Base-by-base conservation (phyloP, 495 filamentous ascomycete genomes). In the Elasticomyces elasticus region DNA sequence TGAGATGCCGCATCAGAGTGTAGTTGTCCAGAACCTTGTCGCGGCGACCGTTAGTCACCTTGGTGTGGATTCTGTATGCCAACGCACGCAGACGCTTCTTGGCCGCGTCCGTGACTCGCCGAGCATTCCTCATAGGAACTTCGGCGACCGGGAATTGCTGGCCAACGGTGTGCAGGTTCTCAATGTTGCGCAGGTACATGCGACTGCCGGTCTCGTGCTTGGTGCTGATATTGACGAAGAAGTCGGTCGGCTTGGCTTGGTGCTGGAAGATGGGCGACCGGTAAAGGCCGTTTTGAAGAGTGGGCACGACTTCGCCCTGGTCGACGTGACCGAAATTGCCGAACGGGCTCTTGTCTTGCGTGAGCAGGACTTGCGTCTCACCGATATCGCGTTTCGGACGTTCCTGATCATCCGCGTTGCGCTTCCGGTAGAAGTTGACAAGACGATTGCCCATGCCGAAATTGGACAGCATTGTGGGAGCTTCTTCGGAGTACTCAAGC, bases 11-110 rank as follows among this genome's bases (percentile, higher is more conserved):
- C 2, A 87, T 91, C 38, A 99, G 85, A 55, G 63, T 66, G 28
- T 64, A 63, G 45, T 72, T 71, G 42, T 61, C 70, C 13, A 71
- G 55, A 2, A 28, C 31, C 47, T 52, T 62, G 4, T 56, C 55
- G 17, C 59, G 23, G 1, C 42, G 49, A 0, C 42, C 28, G n/a
- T 81, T 76, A 13, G 79, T 71, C 58, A 79, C 86, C 61, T 86
- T 85, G 51, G 82, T 82, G 59, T 91, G 77, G 49, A 95, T 79
- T 24, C 92, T 83, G 64, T 86, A 95, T 0, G 89, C 83, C 22
- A 97, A 77, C 86, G 96, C 95, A 71, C 89, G 94, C 69, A 99
- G 80, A 15, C 92, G 84, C 64, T 89, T 94, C 72, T 97, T 97
- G 20, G 86, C 79, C 7, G 91, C 88, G 30, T 90, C 95, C 0